These are phyloP conservation scores for Leonotis leonurus DNA, from an alignment of 257 asterid species.

Conservation along the genomic window DNA sequence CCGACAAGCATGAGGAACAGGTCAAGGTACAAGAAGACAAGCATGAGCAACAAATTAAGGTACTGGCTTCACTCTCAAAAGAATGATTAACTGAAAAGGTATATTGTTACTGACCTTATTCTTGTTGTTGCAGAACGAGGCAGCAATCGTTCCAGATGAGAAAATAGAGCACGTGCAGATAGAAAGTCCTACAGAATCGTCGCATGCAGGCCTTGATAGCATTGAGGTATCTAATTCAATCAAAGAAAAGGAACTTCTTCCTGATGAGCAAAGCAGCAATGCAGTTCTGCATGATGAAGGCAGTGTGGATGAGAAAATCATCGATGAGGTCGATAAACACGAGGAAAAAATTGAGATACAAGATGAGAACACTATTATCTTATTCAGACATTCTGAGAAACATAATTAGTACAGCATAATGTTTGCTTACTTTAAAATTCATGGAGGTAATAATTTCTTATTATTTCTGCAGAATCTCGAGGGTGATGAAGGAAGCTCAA, in stretches of 20 bases:
- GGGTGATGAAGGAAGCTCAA: conserved; percentile 8
- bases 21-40: no score
- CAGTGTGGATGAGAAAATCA: neutral
- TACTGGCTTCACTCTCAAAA: no score
- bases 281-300: conserved; percentile 8
- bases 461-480: conserved; percentile 20
- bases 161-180: neutral
- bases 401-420: no score
- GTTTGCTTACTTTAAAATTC: neutral
- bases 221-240: conserved; percentile 9
- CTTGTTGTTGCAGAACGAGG: no score
- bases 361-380: neutral
- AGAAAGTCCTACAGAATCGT: conserved; percentile 21
- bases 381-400: neutral
- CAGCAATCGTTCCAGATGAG: no score
- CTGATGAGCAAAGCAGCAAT: conserved; percentile 7
- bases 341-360: conserved; percentile 22
- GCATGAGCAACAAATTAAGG: no score
- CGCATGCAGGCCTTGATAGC: conserved; percentile 18
- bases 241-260: conserved; percentile 16
- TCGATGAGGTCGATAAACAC: conserved; percentile 1
- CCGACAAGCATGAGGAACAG: no score
- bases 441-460: neutral
- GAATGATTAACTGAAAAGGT: no score
- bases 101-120: no score